A percentile compares a stretch with the other conserved stretches of the same genome.
Evolutionary conservation across 2,329 filamentous ascomycete species (phyloP).

Genomic region (Phialophora tarda): DNA sequence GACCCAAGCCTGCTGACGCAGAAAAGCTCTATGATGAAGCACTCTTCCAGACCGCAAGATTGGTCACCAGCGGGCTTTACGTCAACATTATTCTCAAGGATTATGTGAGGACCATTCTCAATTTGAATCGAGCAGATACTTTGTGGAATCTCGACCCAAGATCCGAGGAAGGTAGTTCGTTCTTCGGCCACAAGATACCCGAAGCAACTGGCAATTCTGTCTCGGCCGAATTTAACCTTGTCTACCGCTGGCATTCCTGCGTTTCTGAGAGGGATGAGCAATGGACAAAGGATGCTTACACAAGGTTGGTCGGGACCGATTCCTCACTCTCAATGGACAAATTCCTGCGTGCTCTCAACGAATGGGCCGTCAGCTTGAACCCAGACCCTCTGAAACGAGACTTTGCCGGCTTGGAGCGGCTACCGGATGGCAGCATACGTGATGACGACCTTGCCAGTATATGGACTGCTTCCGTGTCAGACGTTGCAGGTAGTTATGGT

Average conservation of each 20-base stretch:
- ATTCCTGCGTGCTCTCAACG: conserved; percentile 48
- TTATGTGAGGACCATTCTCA: conserved; percentile 66
- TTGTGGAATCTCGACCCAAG: conserved; percentile 69
- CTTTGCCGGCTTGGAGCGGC: conserved; percentile 57
- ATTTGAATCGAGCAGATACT: conserved; percentile 63
- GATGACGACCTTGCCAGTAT: conserved; percentile 64
- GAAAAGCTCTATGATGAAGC: conserved; percentile 56
- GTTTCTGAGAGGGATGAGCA: conserved; percentile 66
- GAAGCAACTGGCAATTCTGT: conserved; percentile 70
- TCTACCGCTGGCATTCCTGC: conserved; percentile 70
- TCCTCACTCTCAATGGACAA: conserved; percentile 48
- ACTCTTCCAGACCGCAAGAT: conserved; percentile 62
- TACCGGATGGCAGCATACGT: conserved; percentile 59
- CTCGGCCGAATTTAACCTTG: conserved; percentile 70
- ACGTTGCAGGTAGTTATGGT: conserved; percentile 65
- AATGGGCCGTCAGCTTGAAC: conserved; percentile 51
- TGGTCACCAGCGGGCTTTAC: conserved; percentile 62
- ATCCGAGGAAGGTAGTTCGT: conserved; percentile 60
- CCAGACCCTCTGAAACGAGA: conserved; percentile 55
- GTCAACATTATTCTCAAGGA: conserved; percentile 63
- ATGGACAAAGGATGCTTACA: conserved; percentile 64
- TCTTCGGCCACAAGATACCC: conserved; percentile 54
- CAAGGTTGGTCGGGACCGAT: conserved; percentile 52
- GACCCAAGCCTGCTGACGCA: conserved; percentile 46
- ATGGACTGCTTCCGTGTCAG: conserved; percentile 64